Base-by-base conservation (phyloP, 371 early-diverging fungal species). In the Zancudomyces culisetae region DNA sequence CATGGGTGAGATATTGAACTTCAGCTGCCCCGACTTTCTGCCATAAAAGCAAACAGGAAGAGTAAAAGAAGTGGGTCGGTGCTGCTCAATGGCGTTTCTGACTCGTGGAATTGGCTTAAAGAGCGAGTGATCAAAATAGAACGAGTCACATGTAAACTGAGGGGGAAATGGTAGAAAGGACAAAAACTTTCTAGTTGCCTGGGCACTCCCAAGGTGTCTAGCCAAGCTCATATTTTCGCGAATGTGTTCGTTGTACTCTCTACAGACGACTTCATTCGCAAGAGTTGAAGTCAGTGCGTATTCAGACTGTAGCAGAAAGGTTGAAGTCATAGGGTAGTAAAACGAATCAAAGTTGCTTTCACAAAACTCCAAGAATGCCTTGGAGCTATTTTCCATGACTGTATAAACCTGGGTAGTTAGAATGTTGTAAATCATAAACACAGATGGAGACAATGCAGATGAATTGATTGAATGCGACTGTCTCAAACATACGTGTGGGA, bases 11-110 rank as follows among this genome's bases (percentile, higher is more conserved):
- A 67, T 51, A 24, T 57, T 59, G 55, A 67, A 67, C 42, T 53
- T 54, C n/a, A 67, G 42, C 2, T 52, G 52, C 8, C 68, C 68
- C 0, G 59, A 53, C 19, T 15, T 24, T 2, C 68, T 55, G 26
- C 57, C 68, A 41, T 66, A 67, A 39, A 67, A 67, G 4, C 62
- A 42, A 29, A 67, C 53, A 10, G 67, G 68, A 22, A 60, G 46
- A 29, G 18, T 49, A 35, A 12, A 46, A n/a, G n/a, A 39, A 23
- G 2, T 57, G 0, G 62, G 53, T 1, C 68, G 53, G 45, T 58
- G 28, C 22, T 55, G 61, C 23, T 67, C 68, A 26, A 67, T 30
- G 8, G 55, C 35, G 56, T 61, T 62, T 30, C 68, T 56, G 26
- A 55, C 47, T 18, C 67, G 59, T 42, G 55, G 27, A 26, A 63